A percentile compares a stretch with the other conserved stretches of the same genome.
Evolutionary conservation across 768 basidiomycete species (phyloP).

Genomic region (Tephrocybe sp.): DNA sequence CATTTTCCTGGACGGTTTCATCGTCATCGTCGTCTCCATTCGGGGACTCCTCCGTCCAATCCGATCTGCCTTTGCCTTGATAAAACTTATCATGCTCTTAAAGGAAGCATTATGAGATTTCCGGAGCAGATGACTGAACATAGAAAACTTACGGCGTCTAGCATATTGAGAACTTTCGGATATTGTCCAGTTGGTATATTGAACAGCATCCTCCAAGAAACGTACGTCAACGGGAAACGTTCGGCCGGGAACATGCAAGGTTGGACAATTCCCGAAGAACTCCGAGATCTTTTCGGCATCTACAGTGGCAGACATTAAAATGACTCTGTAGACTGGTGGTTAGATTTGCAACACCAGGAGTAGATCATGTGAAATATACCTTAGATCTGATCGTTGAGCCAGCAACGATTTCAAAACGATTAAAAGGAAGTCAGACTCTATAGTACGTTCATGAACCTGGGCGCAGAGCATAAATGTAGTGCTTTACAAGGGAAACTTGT

Average conservation of each 20-base stretch:
- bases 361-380: conserved; percentile 48
- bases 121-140: background rate
- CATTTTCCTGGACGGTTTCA: conserved; percentile 39
- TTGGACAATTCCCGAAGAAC: conserved; percentile 87
- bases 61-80: conserved; percentile 56
- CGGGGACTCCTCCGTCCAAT: conserved; percentile 78
- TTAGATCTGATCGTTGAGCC: conserved; percentile 76
- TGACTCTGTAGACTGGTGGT: too few species aligned
- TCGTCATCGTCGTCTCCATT: conserved; percentile 70
- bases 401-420: conserved; percentile 89
- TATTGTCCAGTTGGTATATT: conserved; percentile 77
- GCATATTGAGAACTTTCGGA: conserved; percentile 82
- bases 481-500: background rate
- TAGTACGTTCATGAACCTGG: conserved; percentile 92
- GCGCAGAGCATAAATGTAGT: background rate
- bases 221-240: conserved; percentile 89
- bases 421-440: conserved; percentile 95
- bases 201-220: conserved; percentile 90
- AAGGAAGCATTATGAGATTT: conserved; percentile 7
- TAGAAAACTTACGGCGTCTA: conserved; percentile 50
- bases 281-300: conserved; percentile 87
- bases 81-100: conserved; percentile 66
- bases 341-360: too few species aligned
- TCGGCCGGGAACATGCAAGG: conserved; percentile 86
- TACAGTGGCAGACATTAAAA: conserved; percentile 96